A percentile compares a stretch with the other conserved stretches of the same genome.
These are phyloP conservation scores for Eutreptiella sp. DNA, from an alignment of 208 protist genomes.

Conservation along the genomic window DNA sequence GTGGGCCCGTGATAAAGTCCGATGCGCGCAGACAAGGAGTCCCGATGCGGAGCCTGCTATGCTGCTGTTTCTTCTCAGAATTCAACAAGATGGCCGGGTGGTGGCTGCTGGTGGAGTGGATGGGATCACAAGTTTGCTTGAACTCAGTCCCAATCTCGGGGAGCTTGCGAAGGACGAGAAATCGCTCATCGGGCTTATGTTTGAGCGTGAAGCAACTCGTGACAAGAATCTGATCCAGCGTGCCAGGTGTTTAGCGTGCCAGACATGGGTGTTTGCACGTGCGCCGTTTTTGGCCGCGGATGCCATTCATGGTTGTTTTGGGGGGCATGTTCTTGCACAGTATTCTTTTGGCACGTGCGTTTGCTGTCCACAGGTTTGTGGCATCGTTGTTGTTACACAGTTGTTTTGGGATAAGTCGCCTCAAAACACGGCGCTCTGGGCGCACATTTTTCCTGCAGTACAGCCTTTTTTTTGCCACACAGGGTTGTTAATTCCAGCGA, in stretches of 20 bases:
- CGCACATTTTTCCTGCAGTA: too few species aligned
- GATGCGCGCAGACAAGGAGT: too few species aligned
- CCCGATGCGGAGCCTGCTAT: too few species aligned
- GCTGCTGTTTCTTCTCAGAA: too few species aligned
- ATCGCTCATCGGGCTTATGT: slow-evolving; percentile 68
- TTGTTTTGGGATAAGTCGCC: too few species aligned
- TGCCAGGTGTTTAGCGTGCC: slow-evolving; percentile 25
- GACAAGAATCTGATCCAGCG: slow-evolving; percentile 85
- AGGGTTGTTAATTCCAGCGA: too few species aligned
- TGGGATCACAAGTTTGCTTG: slow-evolving; percentile 82
- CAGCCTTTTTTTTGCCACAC: too few species aligned
- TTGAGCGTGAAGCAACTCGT: slow-evolving; percentile 81
- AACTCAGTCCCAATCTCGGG: slow-evolving; percentile 80
- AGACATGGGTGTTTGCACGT: not conserved
- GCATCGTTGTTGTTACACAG: too few species aligned
- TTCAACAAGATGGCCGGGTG: slow-evolving; percentile 66
- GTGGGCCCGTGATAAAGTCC: too few species aligned
- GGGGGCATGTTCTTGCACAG: not conserved
- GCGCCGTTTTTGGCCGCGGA: not conserved
- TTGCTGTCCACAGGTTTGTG: too few species aligned
- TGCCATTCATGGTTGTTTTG: not conserved
- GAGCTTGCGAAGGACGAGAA: slow-evolving; percentile 74
- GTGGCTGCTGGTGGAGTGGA: slow-evolving; percentile 82
- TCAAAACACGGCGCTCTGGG: too few species aligned
- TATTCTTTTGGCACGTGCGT: too few species aligned